Percentiles rank a stretch among this genome's conserved stretches.
phyloP scores from a whole-genome alignment of 2,329 filamentous ascomycete species.

The Rhinocladiella similis region DNA sequence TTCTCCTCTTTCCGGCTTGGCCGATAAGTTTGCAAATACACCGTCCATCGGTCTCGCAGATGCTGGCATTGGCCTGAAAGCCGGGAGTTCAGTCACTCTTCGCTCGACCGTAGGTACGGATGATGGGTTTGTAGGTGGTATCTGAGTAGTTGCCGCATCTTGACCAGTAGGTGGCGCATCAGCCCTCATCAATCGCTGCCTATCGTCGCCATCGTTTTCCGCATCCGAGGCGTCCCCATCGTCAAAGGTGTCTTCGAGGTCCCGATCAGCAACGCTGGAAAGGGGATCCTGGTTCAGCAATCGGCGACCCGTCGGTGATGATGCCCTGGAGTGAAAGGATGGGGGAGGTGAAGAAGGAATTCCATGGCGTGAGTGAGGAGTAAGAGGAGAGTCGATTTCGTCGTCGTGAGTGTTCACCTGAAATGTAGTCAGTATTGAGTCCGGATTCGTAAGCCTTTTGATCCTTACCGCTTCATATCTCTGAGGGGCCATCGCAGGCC shows the following conservation, averaged over 20 bases:
- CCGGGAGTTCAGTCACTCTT: constrained; percentile 56
- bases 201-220: constrained; percentile 75
- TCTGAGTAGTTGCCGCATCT: constrained; percentile 8
- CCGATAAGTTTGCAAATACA: constrained; percentile 92
- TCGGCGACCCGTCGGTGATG: constrained; percentile 61
- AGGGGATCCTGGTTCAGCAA: constrained; percentile 55
- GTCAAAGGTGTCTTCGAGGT: constrained; percentile 92
- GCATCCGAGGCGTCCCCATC: constrained; percentile 72
- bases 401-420: constrained; percentile 48
- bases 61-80: constrained; percentile 41
- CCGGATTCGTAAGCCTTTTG: constrained; percentile 14
- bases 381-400: constrained; percentile 30
- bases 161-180: constrained; percentile 39
- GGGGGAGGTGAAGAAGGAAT: constrained; percentile 55
- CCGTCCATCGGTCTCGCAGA: constrained; percentile 71
- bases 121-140: constrained; percentile 2
- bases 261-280: constrained; percentile 65
- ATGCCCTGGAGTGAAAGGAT: constrained; percentile 83
- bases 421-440: constrained; percentile 15
- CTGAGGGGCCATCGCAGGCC: constrained; percentile 47
- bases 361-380: constrained; percentile 31
- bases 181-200: constrained; percentile 80
- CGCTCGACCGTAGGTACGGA: constrained; percentile 39
- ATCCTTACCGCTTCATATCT: constrained; percentile 48
- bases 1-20: constrained; percentile 79